phyloP scores from a whole-genome alignment of 768 basidiomycete species.

The Pleurotus tuoliensis region DNA sequence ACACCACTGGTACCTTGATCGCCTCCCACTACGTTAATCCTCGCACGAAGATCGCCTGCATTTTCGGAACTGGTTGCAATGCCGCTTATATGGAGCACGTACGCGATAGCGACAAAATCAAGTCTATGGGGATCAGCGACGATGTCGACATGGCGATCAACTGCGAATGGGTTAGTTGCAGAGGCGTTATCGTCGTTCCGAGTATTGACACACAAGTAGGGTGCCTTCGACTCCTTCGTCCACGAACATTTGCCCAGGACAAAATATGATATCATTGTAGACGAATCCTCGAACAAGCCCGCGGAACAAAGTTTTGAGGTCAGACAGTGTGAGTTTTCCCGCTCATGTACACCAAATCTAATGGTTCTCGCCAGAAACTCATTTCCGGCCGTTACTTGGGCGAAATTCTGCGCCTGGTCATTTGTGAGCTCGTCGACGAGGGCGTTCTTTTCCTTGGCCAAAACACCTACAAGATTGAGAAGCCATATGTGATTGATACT shows the following conservation, averaged over 20 bases:
- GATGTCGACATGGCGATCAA: slow-evolving; percentile 87
- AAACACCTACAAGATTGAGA: slow-evolving; percentile 97
- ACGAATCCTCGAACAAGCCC: slow-evolving; percentile 94
- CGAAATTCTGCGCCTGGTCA: slow-evolving; percentile 91
- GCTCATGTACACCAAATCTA: background rate
- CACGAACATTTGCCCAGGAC: slow-evolving; percentile 94
- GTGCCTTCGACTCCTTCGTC: slow-evolving; percentile 94
- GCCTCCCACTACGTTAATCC: slow-evolving; percentile 96
- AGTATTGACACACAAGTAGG: slow-evolving; percentile 41
- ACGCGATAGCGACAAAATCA: slow-evolving; percentile 81
- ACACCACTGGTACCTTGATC: slow-evolving; percentile 96
- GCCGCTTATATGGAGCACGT: slow-evolving; percentile 97
- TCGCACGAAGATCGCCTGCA: slow-evolving; percentile 86
- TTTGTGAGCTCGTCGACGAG: slow-evolving; percentile 94
- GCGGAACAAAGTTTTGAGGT: slow-evolving; percentile 93
- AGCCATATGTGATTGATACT: slow-evolving; percentile 89
- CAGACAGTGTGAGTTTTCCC: slow-evolving; percentile 9
- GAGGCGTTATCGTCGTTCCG: background rate
- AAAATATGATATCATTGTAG: slow-evolving; percentile 90
- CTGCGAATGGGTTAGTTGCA: slow-evolving; percentile 81
- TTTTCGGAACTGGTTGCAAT: slow-evolving; percentile 98
- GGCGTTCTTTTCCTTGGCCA: slow-evolving; percentile 98
- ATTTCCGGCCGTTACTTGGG: slow-evolving; percentile 95
- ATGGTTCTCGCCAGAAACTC: slow-evolving; percentile 60
- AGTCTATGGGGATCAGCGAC: slow-evolving; percentile 62